Evolutionary conservation across 2,329 filamentous ascomycete species (phyloP).

Genomic region (Colletotrichum caudatum): DNA sequence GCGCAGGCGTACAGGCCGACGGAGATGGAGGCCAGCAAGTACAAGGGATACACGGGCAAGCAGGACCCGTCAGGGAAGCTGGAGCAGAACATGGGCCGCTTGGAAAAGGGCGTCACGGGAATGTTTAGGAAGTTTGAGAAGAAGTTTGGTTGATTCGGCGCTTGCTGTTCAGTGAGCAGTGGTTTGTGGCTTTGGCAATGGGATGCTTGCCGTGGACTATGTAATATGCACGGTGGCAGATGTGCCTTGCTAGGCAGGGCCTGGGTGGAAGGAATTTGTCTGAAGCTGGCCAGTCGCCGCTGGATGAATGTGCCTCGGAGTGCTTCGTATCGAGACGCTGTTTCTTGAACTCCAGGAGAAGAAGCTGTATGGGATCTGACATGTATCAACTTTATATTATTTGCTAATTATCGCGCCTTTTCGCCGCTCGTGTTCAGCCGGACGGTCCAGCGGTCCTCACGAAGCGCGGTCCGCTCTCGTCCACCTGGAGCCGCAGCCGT

Average conservation of each 20-base stretch:
- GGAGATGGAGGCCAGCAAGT: conserved; percentile 67
- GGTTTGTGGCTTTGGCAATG: background rate
- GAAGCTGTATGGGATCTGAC: background rate
- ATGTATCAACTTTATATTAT: background rate
- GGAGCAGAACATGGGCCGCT: conserved; percentile 72
- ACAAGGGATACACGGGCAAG: conserved; percentile 58
- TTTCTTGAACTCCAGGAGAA: background rate
- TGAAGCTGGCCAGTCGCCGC: background rate
- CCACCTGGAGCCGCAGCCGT: background rate
- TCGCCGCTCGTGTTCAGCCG: background rate
- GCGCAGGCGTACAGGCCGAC: conserved; percentile 78
- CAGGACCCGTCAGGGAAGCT: conserved; percentile 64
- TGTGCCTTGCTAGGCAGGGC: background rate
- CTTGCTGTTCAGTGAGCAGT: background rate
- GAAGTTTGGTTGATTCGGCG: conserved; percentile 67
- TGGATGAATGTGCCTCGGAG: background rate
- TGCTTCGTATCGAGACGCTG: background rate
- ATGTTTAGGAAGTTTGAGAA: conserved; percentile 85
- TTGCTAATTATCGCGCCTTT: background rate
- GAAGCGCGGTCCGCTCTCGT: background rate
- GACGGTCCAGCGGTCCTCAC: background rate
- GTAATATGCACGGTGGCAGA: background rate
- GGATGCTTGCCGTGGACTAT: background rate
- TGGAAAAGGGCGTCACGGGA: conserved; percentile 78
- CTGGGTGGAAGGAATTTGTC: background rate